Conservation (phyloP, 2,329 filamentous ascomycete genomes). For the Malbranchea zuffiana region DNA sequence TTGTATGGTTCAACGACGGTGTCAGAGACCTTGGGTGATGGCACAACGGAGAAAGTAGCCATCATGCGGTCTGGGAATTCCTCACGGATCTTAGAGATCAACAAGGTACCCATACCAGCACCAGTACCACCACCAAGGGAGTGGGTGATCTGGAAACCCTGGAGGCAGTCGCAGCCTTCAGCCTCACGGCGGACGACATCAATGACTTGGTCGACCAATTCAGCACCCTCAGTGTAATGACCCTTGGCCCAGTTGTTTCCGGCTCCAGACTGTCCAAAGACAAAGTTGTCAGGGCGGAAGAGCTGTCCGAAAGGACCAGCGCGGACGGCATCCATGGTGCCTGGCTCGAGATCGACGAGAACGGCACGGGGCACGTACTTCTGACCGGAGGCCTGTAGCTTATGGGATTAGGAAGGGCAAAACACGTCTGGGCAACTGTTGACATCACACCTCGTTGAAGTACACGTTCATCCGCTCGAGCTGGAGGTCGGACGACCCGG, state of each 20-base stretch:
- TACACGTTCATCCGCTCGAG: conserved; percentile 16
- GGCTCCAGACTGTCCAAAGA: conserved; percentile 91
- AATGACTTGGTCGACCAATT: conserved; percentile 87
- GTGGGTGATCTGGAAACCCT: conserved; percentile 98
- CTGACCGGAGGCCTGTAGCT: conserved; percentile 10
- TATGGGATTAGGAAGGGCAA: conserved; percentile 6
- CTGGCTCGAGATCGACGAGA: conserved; percentile 75
- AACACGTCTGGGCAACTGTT: neutral
- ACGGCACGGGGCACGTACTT: conserved; percentile 54
- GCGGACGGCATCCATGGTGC: conserved; percentile 13
- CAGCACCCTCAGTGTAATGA: conserved; percentile 94
- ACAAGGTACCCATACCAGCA: conserved; percentile 92
- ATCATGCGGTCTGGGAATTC: conserved; percentile 98
- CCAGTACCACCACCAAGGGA: conserved; percentile 88
- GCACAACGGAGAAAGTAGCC: conserved; percentile 92
- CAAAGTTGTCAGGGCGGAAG: conserved; percentile 96
- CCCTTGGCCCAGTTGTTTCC: conserved; percentile 99
- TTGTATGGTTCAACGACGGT: conserved; percentile 99
- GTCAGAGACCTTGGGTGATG: conserved; percentile 98
- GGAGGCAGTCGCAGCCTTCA: conserved; percentile 91
- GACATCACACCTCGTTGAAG: conserved; percentile 12
- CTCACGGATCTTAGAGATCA: conserved; percentile 97
- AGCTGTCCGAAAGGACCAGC: conserved; percentile 70
- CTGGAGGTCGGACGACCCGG: conserved; percentile 13
- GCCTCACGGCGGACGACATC: conserved; percentile 93